Evolutionary conservation across 768 basidiomycete species (phyloP).

Genomic region (Ramaria sp.): DNA sequence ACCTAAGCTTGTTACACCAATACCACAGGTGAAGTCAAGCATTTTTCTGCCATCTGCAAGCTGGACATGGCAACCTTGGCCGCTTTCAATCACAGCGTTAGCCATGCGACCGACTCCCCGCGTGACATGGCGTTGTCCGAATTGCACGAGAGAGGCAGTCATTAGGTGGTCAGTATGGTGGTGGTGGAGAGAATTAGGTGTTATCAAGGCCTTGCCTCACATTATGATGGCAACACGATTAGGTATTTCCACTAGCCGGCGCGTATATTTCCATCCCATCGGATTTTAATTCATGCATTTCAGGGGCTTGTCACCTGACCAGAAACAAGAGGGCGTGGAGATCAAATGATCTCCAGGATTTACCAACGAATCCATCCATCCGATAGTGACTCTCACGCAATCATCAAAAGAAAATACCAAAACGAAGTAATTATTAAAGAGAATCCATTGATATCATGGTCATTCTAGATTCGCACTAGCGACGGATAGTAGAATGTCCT

Average conservation of each 20-base stretch:
- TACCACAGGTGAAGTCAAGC: conserved; percentile 83
- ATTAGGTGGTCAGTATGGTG: background rate
- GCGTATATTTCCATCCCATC: too few relatives aligned
- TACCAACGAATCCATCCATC: too few relatives aligned
- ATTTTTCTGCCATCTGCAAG: conserved; percentile 62
- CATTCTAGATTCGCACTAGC: background rate
- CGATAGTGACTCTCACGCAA: background rate
- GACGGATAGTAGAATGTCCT: conserved; percentile 15
- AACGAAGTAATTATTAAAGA: background rate
- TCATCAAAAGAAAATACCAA: background rate
- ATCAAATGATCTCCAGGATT: too few relatives aligned
- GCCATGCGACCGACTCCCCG: conserved; percentile 31
- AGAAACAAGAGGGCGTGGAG: too few relatives aligned
- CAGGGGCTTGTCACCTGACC: too few relatives aligned
- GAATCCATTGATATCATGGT: too few relatives aligned
- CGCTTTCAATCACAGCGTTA: conserved; percentile 51
- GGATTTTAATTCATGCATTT: too few relatives aligned
- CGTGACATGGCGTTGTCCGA: conserved; percentile 35
- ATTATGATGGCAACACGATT: too few relatives aligned
- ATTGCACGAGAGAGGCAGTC: conserved; percentile 13
- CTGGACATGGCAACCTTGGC: conserved; percentile 61
- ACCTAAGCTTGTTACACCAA: conserved; percentile 82
- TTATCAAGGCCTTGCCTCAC: too few relatives aligned
- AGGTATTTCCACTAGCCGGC: too few relatives aligned
- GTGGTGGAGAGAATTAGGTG: too few relatives aligned